Conservation (phyloP, 176 grass and related monocot genomes). For the Canna indica region DNA sequence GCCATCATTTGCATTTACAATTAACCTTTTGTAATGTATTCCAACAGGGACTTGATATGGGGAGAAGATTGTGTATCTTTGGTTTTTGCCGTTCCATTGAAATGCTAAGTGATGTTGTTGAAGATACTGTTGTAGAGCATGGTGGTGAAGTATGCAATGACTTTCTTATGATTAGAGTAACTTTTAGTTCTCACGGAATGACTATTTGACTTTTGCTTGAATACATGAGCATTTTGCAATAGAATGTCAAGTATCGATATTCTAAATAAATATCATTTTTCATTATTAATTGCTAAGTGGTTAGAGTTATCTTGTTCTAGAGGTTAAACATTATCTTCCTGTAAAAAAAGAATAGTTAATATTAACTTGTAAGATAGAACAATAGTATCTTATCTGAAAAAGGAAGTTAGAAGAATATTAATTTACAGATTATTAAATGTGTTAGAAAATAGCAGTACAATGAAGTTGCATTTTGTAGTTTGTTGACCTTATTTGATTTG, state of each 20-base stretch:
- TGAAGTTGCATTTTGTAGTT: neutral
- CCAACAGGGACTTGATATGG: slow-evolving; percentile 73
- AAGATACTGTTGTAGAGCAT: slow-evolving; percentile 90
- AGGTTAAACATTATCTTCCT: neutral
- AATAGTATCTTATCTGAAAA: neutral
- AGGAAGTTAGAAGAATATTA: neutral
- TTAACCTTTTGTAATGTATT: slow-evolving; percentile 20
- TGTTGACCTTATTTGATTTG: no score
- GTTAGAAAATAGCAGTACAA: neutral
- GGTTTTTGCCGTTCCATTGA: slow-evolving; percentile 95
- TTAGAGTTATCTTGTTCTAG: neutral
- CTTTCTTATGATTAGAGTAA: neutral
- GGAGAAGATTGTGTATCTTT: slow-evolving; percentile 89
- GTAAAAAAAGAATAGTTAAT: no score
- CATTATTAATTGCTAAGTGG: no score
- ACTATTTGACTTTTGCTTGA: neutral
- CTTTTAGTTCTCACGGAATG: neutral
- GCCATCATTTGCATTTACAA: slow-evolving; percentile 6
- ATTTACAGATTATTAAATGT: neutral
- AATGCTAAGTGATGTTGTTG: slow-evolving; percentile 91
- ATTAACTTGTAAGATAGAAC: no score
- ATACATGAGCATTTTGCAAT: neutral
- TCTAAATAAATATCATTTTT: no score
- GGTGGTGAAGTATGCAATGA: slow-evolving; percentile 64
- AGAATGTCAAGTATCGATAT: no score